These are phyloP conservation scores for Nakazawaea peltata DNA, from an alignment of 805 yeast genomes.

Conservation along the genomic window DNA sequence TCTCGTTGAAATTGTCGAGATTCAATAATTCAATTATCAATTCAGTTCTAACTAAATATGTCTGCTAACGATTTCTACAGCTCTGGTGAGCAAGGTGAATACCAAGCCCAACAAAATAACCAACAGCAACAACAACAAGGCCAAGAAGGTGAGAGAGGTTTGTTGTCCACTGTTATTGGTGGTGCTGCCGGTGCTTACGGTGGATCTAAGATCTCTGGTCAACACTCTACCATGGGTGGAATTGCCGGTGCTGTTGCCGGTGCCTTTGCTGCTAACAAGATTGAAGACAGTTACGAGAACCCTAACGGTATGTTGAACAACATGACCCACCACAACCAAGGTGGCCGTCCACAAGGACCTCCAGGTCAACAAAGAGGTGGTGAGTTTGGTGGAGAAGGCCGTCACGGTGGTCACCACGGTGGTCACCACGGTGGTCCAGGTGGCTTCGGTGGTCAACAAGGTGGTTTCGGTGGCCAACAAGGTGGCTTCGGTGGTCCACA, in stretches of 20 bases:
- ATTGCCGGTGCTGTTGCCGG: slow-evolving; percentile 49
- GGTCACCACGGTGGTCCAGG: slow-evolving; percentile 12
- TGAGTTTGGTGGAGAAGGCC: slow-evolving; percentile 3
- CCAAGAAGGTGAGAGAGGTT: slow-evolving; percentile 27
- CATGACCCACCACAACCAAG: slow-evolving; percentile 1
- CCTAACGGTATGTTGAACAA: slow-evolving; percentile 4
- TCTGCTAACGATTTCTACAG: slow-evolving; percentile 51
- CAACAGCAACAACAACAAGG: slow-evolving; percentile 20
- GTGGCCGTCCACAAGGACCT: slow-evolving; percentile 9
- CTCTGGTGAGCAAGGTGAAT: slow-evolving; percentile 31
- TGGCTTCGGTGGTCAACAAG: slow-evolving; percentile 12
- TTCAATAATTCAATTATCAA: too few relatives aligned
- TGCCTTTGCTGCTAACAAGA: slow-evolving; percentile 44
- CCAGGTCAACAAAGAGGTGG: slow-evolving; percentile 11
- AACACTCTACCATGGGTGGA: slow-evolving; percentile 35
- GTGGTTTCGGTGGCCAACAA: slow-evolving; percentile 5
- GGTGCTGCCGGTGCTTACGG: slow-evolving; percentile 48
- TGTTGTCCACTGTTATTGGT: slow-evolving; percentile 37
- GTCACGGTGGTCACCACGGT: slow-evolving; percentile 11
- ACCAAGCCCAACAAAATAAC: slow-evolving; percentile 23
- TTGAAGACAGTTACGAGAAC: slow-evolving; percentile 30
- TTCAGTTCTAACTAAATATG: slow-evolving; percentile 29
- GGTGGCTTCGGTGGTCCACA: slow-evolving; percentile 14
- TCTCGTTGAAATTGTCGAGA: too few relatives aligned
- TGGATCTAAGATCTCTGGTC: slow-evolving; percentile 35